Conservation (phyloP, 2,329 filamentous ascomycete genomes). For the Cryphonectria carpinicola region DNA sequence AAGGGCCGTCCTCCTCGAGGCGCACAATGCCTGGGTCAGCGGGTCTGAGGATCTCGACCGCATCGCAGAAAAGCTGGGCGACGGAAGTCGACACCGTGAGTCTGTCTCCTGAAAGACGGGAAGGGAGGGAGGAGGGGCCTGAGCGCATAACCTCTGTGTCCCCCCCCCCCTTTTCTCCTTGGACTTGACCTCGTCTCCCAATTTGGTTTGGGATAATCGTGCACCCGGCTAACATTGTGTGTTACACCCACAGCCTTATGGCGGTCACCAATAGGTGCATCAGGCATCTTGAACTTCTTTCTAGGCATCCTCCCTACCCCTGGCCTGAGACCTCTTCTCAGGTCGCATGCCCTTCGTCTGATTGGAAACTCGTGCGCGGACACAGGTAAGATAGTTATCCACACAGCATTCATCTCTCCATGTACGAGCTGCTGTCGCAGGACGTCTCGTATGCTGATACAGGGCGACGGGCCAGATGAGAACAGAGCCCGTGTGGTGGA, state of each 20-base stretch:
- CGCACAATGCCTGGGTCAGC: slow-evolving; percentile 46
- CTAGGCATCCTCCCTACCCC: slow-evolving; percentile 49
- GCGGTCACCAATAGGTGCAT: slow-evolving; percentile 60
- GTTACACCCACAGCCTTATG: slow-evolving; percentile 50
- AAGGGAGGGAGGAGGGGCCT: not conserved
- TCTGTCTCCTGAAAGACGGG: slow-evolving; percentile 8
- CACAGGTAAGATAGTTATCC: slow-evolving; percentile 46
- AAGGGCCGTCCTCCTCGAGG: slow-evolving; percentile 43
- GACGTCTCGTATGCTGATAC: not conserved
- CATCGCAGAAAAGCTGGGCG: slow-evolving; percentile 56
- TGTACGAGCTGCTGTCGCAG: not conserved
- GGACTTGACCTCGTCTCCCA: not conserved
- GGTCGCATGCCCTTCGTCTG: slow-evolving; percentile 59
- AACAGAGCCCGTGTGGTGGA: slow-evolving; percentile 61
- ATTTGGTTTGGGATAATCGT: not conserved
- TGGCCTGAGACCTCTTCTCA: slow-evolving; percentile 47
- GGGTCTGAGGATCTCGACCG: slow-evolving; percentile 47
- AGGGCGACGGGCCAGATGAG: slow-evolving; percentile 48
- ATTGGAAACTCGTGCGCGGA: slow-evolving; percentile 68
- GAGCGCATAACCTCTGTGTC: not conserved
- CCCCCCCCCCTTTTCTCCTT: not conserved
- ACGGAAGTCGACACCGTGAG: slow-evolving; percentile 61
- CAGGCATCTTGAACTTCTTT: slow-evolving; percentile 62
- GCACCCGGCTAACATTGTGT: slow-evolving; percentile 8
- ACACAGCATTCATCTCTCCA: not conserved